Percentiles rank a stretch among this genome's conserved stretches.
phyloP scores from a whole-genome alignment of 2,329 filamentous ascomycete genomes.

The Sphaerulina musiva region DNA sequence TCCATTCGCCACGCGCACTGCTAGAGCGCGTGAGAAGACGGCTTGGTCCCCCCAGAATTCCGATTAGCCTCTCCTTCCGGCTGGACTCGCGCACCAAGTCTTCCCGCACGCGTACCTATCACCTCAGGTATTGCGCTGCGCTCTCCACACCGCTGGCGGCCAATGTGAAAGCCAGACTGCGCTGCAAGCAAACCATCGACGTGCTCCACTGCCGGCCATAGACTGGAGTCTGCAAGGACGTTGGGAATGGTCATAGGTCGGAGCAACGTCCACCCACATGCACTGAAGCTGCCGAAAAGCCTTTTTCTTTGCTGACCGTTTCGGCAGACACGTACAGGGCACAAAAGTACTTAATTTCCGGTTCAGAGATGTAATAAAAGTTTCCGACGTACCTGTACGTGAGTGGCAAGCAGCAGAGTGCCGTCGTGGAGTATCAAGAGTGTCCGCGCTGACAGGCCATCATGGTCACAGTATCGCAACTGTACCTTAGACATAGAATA shows the following conservation, averaged over 20 bases:
- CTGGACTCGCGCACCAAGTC: conserved; percentile 1
- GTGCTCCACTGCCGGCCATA: conserved; percentile 17
- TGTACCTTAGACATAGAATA: conserved; percentile 34
- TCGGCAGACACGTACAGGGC: conserved; percentile 18
- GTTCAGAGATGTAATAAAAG: conserved; percentile 29
- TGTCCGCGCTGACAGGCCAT: neutral
- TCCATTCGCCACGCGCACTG: neutral
- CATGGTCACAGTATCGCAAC: conserved; percentile 17
- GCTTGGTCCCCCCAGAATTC: conserved; percentile 10
- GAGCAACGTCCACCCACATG: conserved; percentile 1
- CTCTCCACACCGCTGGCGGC: conserved; percentile 3
- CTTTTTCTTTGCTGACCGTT: conserved; percentile 3
- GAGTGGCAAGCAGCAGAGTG: conserved; percentile 5
- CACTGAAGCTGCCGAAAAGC: neutral
- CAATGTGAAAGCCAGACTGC: conserved; percentile 18
- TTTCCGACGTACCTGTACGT: conserved; percentile 19
- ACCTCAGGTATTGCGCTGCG: conserved; percentile 9
- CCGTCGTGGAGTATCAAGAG: neutral
- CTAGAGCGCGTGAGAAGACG: neutral
- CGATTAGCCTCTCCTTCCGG: conserved; percentile 2
- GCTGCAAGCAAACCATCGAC: conserved; percentile 3
- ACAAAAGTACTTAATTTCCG: conserved; percentile 17
- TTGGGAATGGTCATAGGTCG: conserved; percentile 30
- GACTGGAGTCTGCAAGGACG: conserved; percentile 14
- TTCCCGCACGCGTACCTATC: conserved; percentile 6